A percentile compares a stretch with the other conserved stretches of the same genome.
These are phyloP conservation scores for Pyricularia grisea DNA, from an alignment of 2,329 filamentous ascomycete genomes.

Conservation along the genomic window DNA sequence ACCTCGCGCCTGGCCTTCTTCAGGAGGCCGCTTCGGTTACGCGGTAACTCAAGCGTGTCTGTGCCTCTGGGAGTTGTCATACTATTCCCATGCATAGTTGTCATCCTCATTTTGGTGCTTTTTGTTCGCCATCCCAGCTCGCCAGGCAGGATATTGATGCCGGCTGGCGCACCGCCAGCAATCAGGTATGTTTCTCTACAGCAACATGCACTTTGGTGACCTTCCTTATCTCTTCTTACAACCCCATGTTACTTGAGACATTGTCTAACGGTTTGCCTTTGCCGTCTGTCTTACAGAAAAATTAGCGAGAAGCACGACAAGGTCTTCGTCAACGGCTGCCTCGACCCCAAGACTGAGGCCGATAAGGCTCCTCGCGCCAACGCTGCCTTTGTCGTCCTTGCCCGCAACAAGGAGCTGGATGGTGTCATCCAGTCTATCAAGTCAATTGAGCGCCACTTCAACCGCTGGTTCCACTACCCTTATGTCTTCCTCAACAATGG, in stretches of 20 bases:
- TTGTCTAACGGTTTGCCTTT: background rate
- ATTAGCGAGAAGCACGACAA: slow-evolving; percentile 97
- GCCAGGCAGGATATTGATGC: slow-evolving; percentile 74
- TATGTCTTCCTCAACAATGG: slow-evolving; percentile 98
- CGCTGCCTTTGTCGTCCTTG: slow-evolving; percentile 90
- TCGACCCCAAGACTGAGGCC: slow-evolving; percentile 58
- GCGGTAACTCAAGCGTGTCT: slow-evolving; percentile 85
- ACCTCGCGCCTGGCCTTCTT: slow-evolving; percentile 65
- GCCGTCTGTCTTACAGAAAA: slow-evolving; percentile 47
- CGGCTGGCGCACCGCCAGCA: slow-evolving; percentile 75
- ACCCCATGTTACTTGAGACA: slow-evolving; percentile 1
- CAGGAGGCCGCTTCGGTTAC: slow-evolving; percentile 74
- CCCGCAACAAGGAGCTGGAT: slow-evolving; percentile 91
- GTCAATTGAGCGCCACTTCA: slow-evolving; percentile 97
- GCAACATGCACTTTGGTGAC: background rate
- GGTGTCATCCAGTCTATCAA: slow-evolving; percentile 95
- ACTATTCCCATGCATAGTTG: slow-evolving; percentile 82
- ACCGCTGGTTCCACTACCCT: slow-evolving; percentile 96
- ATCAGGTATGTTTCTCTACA: slow-evolving; percentile 58
- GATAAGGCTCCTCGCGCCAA: slow-evolving; percentile 70
- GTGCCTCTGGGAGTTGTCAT: slow-evolving; percentile 88
- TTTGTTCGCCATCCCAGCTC: slow-evolving; percentile 83
- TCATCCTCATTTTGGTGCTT: slow-evolving; percentile 82
- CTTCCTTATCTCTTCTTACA: background rate
- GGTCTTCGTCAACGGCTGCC: slow-evolving; percentile 86